Evolutionary conservation across 2,329 filamentous ascomycete genomes (phyloP).

Genomic region (Diplocarpon rosae): DNA sequence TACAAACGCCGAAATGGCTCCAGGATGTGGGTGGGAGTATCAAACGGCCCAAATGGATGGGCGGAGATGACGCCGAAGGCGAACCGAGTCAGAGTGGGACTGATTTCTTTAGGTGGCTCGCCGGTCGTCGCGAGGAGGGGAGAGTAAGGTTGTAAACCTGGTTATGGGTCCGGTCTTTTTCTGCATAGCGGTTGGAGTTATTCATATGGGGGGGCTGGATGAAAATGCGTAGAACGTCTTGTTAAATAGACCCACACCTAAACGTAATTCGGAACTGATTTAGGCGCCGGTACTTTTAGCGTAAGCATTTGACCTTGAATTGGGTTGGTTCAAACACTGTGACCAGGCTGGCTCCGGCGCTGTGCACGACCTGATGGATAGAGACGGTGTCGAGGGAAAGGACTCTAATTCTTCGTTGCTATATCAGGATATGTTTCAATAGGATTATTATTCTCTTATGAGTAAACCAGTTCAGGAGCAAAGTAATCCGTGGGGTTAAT

Average conservation of each 20-base stretch:
- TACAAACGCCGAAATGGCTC: slow-evolving; percentile 75
- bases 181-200: slow-evolving; percentile 25
- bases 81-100: slow-evolving; percentile 26
- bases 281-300: no score
- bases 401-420: no score
- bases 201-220: slow-evolving; percentile 6
- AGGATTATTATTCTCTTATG: no score
- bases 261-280: no score
- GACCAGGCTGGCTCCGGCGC: no score
- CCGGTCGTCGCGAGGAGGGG: slow-evolving; percentile 33
- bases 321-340: no score
- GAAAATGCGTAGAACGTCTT: background rate
- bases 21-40: slow-evolving; percentile 57
- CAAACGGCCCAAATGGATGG: slow-evolving; percentile 75
- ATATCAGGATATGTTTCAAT: no score
- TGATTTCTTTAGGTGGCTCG: slow-evolving; percentile 49
- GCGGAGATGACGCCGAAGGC: slow-evolving; percentile 39
- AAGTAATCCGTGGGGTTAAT: no score
- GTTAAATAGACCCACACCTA: background rate
- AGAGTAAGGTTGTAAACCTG: slow-evolving; percentile 23
- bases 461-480: no score
- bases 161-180: slow-evolving; percentile 3
- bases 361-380: no score
- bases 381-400: no score
- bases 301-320: no score